Percentiles rank a stretch among this genome's conserved stretches.
phyloP scores from a whole-genome alignment of 2,329 filamentous ascomycete genomes.

The Colletotrichum euphorbiae region DNA sequence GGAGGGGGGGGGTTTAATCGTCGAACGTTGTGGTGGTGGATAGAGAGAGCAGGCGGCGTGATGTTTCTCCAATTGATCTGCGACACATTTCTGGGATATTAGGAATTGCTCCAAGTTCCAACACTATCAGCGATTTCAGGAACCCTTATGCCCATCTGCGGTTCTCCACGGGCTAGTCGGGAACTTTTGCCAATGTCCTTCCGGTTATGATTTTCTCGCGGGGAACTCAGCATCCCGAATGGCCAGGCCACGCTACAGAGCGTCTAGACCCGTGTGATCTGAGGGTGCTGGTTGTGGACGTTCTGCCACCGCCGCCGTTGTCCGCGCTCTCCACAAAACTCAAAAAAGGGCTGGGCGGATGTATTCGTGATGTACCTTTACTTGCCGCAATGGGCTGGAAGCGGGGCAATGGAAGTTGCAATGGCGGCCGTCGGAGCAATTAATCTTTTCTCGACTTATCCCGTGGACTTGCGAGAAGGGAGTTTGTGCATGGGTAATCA shows the following conservation, averaged over 20 bases:
- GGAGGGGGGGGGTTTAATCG: neutral
- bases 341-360: neutral
- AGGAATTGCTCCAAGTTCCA: neutral
- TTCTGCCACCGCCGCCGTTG: constrained; percentile 13
- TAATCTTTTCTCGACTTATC: neutral
- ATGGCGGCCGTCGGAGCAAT: constrained; percentile 8
- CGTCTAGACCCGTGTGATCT: constrained; percentile 3
- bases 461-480: neutral
- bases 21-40: constrained; percentile 26
- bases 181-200: constrained; percentile 4
- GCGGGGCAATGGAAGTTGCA: neutral
- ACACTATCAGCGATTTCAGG: neutral
- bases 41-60: neutral
- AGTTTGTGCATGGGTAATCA: neutral
- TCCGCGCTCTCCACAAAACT: constrained; percentile 13
- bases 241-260: constrained; percentile 9
- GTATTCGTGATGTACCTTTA: constrained; percentile 4
- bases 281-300: constrained; percentile 9
- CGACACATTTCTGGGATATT: neutral
- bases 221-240: constrained; percentile 1
- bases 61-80: constrained; percentile 28
- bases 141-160: too few species aligned
- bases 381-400: neutral
- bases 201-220: constrained; percentile 4
- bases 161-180: neutral